Base-by-base conservation (phyloP, 1,284 basidiomycete genomes). In the Xerocomus amazonicus region DNA sequence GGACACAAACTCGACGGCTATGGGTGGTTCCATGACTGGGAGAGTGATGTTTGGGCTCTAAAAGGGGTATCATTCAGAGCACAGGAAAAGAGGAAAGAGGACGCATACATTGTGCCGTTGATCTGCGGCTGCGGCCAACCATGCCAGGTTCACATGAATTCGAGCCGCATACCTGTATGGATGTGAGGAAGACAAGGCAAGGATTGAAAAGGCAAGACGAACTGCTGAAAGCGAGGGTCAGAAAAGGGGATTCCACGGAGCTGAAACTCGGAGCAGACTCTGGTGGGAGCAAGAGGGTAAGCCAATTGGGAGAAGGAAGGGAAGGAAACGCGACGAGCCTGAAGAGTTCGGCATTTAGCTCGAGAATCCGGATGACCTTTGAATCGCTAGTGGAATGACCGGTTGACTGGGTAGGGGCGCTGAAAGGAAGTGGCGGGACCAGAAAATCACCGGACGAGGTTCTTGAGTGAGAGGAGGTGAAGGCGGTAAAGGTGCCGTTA, bases 61-160 rank as follows among this genome's bases (percentile, higher is more conserved):
- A 48, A 36, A 14, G 26, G 14, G 14, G 38, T 8, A 34, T 32
- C 35, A 8, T 29, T 65, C 13, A 60, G 43, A 17, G 53, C 19
- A 48, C 14, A 33, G 27, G 1, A 9, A 17, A 13, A 7, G 40
- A 26, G 17, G 16, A 38, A 36, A 45, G 13, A 31, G 23, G 49
- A 33, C 23, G 68, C 76, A 53, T 66, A 79, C 79, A 37, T 69
- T 69, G 62, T 73, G 72, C 36, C 73, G 74, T 63, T 73, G 73
- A 57, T 87, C 85, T 32, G 78, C 81, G 27, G 76, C 77, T 17
- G 77, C 74, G 42, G 83, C 83, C 52, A 87, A 68, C 81, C 83
- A 89, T 1, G 75, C 70, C 9, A 89, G 70, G 63, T 88, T 88
- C 27, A 78, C 74, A 58, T 87, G 79, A 36, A 87, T 66, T 51